Base-by-base conservation (phyloP, 2,329 filamentous ascomycete species). In the Talaromyces atroroseus region DNA sequence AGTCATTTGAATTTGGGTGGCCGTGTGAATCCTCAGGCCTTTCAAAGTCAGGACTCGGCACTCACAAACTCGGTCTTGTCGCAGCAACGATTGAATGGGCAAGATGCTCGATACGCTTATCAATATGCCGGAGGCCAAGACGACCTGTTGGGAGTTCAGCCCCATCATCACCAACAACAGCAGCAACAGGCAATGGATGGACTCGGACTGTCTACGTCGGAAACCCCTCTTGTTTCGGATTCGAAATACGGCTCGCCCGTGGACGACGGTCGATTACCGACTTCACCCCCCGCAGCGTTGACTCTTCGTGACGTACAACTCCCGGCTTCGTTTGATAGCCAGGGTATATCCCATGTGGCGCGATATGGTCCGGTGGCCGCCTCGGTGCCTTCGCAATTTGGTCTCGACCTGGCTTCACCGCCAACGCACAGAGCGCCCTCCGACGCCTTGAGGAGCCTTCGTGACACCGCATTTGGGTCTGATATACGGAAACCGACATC, bases 311-410 rank as follows among this genome's bases (percentile, higher is more conserved):
- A 97, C 74, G 94, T 91, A 2, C 91, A 90, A 16, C 82, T 97
- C 8, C 94, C 94, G 1, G 90, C 92, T 8, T 97, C 92, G 0
- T 96, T 97, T 70, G 94, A 97, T 73, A 95, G 91, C 65, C 94
- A 96, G 67, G 92, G 92, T 50, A 89, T 96, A 53, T 96, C 92
- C 11, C 89, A 92, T 70, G 91, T 90, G 60, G 92, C 92, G 18
- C 85, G 90, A 58, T 91, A 92, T 69, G 94, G 89, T 0, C 90
- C 92, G 0, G 91, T 95, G 72, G 92, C 92, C 7, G 90, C 92
- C 0, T 97, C 92, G 0, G 89, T 97, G 11, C 94, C 94, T 10
- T 89, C 90, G 52, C 90, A 92, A 65, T 96, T 97, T 65, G 89
- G 89, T 14, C 78, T 96, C 62, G 92, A 96, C 52, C 60, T 73